A percentile compares a stretch with the other conserved stretches of the same genome.
These are phyloP conservation scores for Boletus vermiculosoides DNA, from an alignment of 768 basidiomycete species.

Conservation along the genomic window DNA sequence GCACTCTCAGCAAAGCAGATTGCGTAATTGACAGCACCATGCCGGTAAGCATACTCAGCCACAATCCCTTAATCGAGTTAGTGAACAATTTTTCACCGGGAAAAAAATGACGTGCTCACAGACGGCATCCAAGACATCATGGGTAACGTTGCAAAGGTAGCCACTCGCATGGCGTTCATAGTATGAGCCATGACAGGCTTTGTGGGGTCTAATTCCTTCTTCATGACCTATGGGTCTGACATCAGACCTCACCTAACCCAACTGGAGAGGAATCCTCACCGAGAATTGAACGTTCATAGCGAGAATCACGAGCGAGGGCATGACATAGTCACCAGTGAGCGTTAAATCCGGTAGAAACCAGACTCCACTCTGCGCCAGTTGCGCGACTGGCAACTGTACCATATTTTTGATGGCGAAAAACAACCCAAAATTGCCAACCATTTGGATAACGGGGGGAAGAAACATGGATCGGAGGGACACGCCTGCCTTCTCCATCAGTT, in stretches of 20 bases:
- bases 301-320: slow-evolving; percentile 60
- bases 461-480: slow-evolving; percentile 58
- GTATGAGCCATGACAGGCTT: slow-evolving; percentile 60
- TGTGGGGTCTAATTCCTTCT: slow-evolving; percentile 51
- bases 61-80: slow-evolving; percentile 44
- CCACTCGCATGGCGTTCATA: slow-evolving; percentile 62
- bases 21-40: slow-evolving; percentile 48
- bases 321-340: slow-evolving; percentile 69
- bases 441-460: slow-evolving; percentile 61
- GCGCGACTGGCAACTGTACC: slow-evolving; percentile 67
- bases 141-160: slow-evolving; percentile 51
- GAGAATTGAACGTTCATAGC: slow-evolving; percentile 68
- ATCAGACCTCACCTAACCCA: background rate
- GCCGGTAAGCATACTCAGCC: slow-evolving; percentile 57
- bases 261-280: slow-evolving; percentile 41
- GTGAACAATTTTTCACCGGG: background rate
- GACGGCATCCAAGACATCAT: slow-evolving; percentile 61
- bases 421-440: slow-evolving; percentile 73
- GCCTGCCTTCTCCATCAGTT: slow-evolving; percentile 62
- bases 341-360: slow-evolving; percentile 77
- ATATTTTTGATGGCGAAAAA: slow-evolving; percentile 81
- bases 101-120: slow-evolving; percentile 44
- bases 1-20: slow-evolving; percentile 42
- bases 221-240: slow-evolving; percentile 38
- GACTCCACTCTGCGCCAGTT: slow-evolving; percentile 75